These are phyloP conservation scores for Fusarium sp. DNA, from an alignment of 2,329 filamentous ascomycete species.

Conservation along the genomic window DNA sequence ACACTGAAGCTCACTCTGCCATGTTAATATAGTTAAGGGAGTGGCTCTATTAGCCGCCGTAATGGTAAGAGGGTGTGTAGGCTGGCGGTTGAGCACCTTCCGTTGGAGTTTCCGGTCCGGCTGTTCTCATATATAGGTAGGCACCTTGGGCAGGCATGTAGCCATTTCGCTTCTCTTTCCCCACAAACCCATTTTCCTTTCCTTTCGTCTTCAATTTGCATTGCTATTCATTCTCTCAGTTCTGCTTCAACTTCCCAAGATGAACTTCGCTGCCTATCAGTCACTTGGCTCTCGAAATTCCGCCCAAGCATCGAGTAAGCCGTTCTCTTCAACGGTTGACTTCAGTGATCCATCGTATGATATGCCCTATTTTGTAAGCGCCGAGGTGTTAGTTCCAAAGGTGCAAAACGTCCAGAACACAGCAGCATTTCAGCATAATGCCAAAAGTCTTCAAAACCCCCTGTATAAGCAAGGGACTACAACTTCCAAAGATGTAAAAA, in stretches of 20 bases:
- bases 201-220: neutral
- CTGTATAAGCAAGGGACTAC: neutral
- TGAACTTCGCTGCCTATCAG: conserved; percentile 20
- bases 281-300: neutral
- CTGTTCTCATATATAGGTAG: too few relatives aligned
- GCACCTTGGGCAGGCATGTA: too few relatives aligned
- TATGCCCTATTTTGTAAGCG: neutral
- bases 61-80: neutral
- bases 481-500: neutral
- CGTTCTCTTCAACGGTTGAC: conserved; percentile 7
- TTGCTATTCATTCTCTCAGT: too few relatives aligned
- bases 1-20: neutral
- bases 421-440: neutral
- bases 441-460: neutral
- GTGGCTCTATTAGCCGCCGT: neutral
- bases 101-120: too few relatives aligned
- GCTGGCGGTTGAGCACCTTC: neutral
- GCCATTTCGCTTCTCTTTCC: too few relatives aligned
- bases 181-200: neutral
- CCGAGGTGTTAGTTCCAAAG: neutral
- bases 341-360: conserved; percentile 14
- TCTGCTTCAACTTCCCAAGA: neutral
- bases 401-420: neutral
- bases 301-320: neutral
- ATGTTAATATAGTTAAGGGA: neutral